These are phyloP conservation scores for Phytophthora kernoviae DNA, from an alignment of 352 stramenopile species.

Conservation along the genomic window DNA sequence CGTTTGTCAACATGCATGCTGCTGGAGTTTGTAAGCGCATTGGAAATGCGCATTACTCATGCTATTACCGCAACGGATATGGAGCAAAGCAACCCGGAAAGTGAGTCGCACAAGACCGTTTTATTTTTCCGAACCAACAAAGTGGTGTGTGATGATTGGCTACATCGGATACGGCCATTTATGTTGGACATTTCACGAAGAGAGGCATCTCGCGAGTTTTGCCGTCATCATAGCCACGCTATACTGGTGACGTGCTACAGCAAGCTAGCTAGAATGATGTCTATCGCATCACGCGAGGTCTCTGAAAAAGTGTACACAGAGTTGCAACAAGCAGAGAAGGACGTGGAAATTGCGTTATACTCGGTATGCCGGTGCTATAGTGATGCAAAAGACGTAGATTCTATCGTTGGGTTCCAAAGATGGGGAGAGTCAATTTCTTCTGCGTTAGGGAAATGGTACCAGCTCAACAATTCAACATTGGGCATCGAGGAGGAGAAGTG, in stretches of 20 bases:
- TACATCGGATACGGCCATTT: slow-evolving; percentile 61
- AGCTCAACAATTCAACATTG: slow-evolving; percentile 17
- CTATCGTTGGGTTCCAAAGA: slow-evolving; percentile 49
- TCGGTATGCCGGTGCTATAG: slow-evolving; percentile 44
- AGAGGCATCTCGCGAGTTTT: slow-evolving; percentile 33
- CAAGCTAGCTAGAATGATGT: slow-evolving; percentile 44
- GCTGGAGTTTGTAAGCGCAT: slow-evolving; percentile 59
- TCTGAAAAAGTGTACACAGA: slow-evolving; percentile 30
- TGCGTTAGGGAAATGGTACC: slow-evolving; percentile 25
- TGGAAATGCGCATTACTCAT: slow-evolving; percentile 55
- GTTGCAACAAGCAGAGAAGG: slow-evolving; percentile 34
- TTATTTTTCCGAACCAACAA: slow-evolving; percentile 73
- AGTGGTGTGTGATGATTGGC: slow-evolving; percentile 73
- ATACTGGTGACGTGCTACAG: slow-evolving; percentile 38
- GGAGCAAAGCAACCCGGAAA: slow-evolving; percentile 41
- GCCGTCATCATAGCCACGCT: slow-evolving; percentile 50
- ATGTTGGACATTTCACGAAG: slow-evolving; percentile 49
- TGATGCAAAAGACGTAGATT: slow-evolving; percentile 60
- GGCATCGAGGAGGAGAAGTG: slow-evolving; percentile 14
- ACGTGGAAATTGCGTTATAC: slow-evolving; percentile 56
- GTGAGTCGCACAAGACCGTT: slow-evolving; percentile 45
- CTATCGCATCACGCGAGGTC: slow-evolving; percentile 14
- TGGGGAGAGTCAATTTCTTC: slow-evolving; percentile 47
- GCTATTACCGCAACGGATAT: slow-evolving; percentile 20
- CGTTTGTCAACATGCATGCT: slow-evolving; percentile 42